Percentiles rank a stretch among this genome's conserved stretches.
phyloP scores from a whole-genome alignment of 495 filamentous ascomycete species.

The Aspergillus bertholletiae region DNA sequence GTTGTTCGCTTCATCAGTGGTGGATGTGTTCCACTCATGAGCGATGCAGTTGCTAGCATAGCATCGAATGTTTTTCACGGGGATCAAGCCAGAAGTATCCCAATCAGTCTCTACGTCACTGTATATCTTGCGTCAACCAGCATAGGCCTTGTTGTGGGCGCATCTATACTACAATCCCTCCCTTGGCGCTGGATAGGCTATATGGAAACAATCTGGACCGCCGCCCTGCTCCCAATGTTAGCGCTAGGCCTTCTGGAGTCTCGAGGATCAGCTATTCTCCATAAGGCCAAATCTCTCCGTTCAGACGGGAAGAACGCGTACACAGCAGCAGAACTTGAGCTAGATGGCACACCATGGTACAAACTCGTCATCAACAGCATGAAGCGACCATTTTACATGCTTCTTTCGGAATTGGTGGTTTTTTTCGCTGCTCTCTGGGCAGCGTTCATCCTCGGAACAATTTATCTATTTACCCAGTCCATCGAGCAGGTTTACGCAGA shows the following conservation, averaged over 20 bases:
- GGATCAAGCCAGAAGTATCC: conserved; percentile 34
- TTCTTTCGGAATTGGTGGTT: conserved; percentile 52
- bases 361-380: conserved; percentile 24
- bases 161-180: conserved; percentile 34
- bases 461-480: conserved; percentile 48
- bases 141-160: conserved; percentile 46
- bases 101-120: conserved; percentile 42
- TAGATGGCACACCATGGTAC: conserved; percentile 16
- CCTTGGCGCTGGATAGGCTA: conserved; percentile 51
- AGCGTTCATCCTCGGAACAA: conserved; percentile 47
- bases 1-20: conserved; percentile 46
- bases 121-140: conserved; percentile 37
- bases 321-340: conserved; percentile 36
- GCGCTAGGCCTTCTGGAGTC: conserved; percentile 39
- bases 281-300: conserved; percentile 30
- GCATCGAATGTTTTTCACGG: conserved; percentile 46
- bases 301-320: conserved; percentile 26
- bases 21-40: conserved; percentile 40
- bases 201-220: conserved; percentile 45
- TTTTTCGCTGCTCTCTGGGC: conserved; percentile 48
- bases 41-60: conserved; percentile 40
- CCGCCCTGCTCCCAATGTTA: conserved; percentile 34
- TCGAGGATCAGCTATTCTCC: conserved; percentile 38
- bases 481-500: conserved; percentile 37
- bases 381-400: conserved; percentile 39